Percentiles rank a stretch among this genome's conserved stretches.
These are phyloP conservation scores for Fusarium buharicum DNA, from an alignment of 2,329 filamentous ascomycete genomes.

Conservation along the genomic window DNA sequence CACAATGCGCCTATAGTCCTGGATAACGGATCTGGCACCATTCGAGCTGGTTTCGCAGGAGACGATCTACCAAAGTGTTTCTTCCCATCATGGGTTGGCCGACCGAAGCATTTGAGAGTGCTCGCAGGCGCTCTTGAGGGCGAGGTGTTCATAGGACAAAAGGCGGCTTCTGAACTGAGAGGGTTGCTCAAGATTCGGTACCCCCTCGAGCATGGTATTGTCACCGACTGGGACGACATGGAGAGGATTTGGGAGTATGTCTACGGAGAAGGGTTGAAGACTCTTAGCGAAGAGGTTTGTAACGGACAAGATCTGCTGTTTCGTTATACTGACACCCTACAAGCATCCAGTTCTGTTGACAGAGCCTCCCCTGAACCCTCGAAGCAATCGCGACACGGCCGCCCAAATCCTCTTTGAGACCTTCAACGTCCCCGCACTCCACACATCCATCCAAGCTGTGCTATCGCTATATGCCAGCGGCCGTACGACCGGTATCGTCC, in stretches of 20 bases:
- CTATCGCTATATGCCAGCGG: constrained; percentile 96
- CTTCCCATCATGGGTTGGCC: constrained; percentile 96
- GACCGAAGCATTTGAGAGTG: constrained; percentile 93
- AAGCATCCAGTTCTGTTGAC: constrained; percentile 95
- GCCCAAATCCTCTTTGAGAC: constrained; percentile 99
- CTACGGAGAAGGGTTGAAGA: constrained; percentile 95
- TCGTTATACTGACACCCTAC: constrained; percentile 30
- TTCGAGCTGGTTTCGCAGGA: constrained; percentile 95
- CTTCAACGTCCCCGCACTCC: constrained; percentile 96
- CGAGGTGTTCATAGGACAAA: constrained; percentile 95
- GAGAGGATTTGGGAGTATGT: constrained; percentile 99
- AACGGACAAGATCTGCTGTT: neutral
- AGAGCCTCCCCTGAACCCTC: constrained; percentile 93
- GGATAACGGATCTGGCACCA: constrained; percentile 98
- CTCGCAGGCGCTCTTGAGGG: constrained; percentile 97
- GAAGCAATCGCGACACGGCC: constrained; percentile 93
- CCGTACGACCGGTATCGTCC: constrained; percentile 92
- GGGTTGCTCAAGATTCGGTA: constrained; percentile 96
- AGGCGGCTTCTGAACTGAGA: constrained; percentile 86
- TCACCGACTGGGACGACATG: constrained; percentile 99
- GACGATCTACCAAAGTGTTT: constrained; percentile 96
- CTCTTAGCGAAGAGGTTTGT: constrained; percentile 89
- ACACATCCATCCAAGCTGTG: constrained; percentile 97
- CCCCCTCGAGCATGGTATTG: constrained; percentile 95
- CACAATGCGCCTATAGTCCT: constrained; percentile 99